Evolutionary conservation across 805 yeast genomes (phyloP).

Genomic region (Maudiozyma serrabonitensis): DNA sequence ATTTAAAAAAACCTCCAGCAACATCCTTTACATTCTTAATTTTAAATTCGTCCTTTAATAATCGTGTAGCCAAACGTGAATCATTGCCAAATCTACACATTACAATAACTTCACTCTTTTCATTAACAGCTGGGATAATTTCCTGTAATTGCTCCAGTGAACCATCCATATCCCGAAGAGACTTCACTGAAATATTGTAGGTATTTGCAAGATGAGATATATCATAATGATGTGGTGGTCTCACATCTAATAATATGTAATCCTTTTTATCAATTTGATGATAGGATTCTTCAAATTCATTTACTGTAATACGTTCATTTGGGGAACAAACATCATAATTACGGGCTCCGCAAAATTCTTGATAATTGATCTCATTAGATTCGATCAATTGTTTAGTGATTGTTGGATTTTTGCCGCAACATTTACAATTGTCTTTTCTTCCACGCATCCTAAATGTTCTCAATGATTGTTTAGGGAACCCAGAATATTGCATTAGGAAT

Average conservation of each 20-base stretch:
- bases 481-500: conserved; percentile 57
- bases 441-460: conserved; percentile 75
- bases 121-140: conserved; percentile 17
- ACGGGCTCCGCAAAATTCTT: conserved; percentile 62
- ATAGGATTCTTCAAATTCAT: conserved; percentile 27
- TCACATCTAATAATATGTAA: conserved; percentile 54
- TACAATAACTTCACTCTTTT: conserved; percentile 38
- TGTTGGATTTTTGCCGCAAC: conserved; percentile 48
- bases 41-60: conserved; percentile 42
- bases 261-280: conserved; percentile 8
- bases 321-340: conserved; percentile 37
- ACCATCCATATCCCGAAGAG: conserved; percentile 29
- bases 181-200: conserved; percentile 52
- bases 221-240: conserved; percentile 67
- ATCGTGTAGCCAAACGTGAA: conserved; percentile 65
- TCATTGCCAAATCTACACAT: conserved; percentile 89
- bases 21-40: conserved; percentile 51
- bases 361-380: conserved; percentile 47
- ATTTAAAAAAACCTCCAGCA: conserved; percentile 65
- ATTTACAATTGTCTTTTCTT: conserved; percentile 47
- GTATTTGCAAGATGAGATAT: conserved; percentile 55
- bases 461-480: conserved; percentile 55
- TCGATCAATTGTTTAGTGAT: conserved; percentile 41
- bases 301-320: conserved; percentile 39
- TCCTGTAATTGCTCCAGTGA: conserved; percentile 18